Conservation (phyloP, 805 yeast species). For the Debaryomyces castellii region DNA sequence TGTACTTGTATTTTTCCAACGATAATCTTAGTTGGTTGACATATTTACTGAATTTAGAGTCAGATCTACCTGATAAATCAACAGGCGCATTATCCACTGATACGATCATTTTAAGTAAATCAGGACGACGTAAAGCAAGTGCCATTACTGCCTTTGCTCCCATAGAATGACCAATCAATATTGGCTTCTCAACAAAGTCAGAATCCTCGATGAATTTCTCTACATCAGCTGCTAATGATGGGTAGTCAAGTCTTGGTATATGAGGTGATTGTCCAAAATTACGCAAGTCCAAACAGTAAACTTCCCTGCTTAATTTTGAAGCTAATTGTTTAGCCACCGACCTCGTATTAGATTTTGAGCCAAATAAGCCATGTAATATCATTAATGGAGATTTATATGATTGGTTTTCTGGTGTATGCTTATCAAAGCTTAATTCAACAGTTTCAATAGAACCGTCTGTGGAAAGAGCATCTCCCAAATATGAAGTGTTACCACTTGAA, state of each 20-base stretch:
- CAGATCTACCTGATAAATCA: constrained; percentile 49
- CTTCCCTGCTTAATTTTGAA: constrained; percentile 49
- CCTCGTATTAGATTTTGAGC: constrained; percentile 77
- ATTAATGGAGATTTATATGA: constrained; percentile 59
- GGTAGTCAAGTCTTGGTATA: constrained; percentile 66
- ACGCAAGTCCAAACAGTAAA: constrained; percentile 73
- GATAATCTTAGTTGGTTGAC: constrained; percentile 62
- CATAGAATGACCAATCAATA: constrained; percentile 82
- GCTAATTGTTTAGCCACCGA: constrained; percentile 67
- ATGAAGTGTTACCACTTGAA: constrained; percentile 7
- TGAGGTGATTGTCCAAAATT: constrained; percentile 96
- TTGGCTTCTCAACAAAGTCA: constrained; percentile 42
- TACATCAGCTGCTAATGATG: constrained; percentile 83
- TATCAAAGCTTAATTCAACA: constrained; percentile 56
- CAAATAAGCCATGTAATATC: constrained; percentile 87
- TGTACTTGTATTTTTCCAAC: constrained; percentile 43
- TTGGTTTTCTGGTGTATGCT: constrained; percentile 31
- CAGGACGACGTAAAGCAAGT: constrained; percentile 65
- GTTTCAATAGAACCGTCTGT: constrained; percentile 40
- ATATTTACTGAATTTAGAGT: constrained; percentile 63
- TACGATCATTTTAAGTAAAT: constrained; percentile 58
- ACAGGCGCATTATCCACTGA: constrained; percentile 92
- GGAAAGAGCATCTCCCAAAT: constrained; percentile 34
- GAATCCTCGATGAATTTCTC: constrained; percentile 60
- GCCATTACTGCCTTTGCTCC: constrained; percentile 97